A percentile compares a stretch with the other conserved stretches of the same genome.
These are phyloP conservation scores for Drosera spatulata DNA, from an alignment of 179 eudicot species.

Conservation along the genomic window DNA sequence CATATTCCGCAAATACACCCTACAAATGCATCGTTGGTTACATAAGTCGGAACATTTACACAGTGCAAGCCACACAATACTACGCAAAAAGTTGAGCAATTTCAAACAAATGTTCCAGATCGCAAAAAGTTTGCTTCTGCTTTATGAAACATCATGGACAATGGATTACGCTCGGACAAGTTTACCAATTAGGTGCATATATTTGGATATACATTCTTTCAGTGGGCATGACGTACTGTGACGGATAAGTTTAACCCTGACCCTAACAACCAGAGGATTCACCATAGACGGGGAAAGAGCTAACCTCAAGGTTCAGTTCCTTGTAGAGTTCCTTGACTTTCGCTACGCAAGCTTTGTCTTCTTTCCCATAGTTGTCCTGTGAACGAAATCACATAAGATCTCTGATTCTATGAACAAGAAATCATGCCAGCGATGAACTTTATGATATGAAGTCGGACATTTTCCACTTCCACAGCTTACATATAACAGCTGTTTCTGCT, in stretches of 20 bases:
- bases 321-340: constrained; percentile 61
- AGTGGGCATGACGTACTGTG: too few species aligned
- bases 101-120: too few species aligned
- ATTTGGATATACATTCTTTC: too few species aligned
- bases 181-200: too few species aligned
- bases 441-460: background rate
- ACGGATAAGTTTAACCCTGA: too few species aligned
- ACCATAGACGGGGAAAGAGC: background rate
- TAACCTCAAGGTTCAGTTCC: constrained; percentile 50
- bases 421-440: background rate
- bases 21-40: constrained; percentile 6
- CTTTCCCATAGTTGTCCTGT: constrained; percentile 79
- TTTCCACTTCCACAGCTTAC: constrained; percentile 21
- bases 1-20: constrained; percentile 52
- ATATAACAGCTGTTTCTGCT: constrained; percentile 51
- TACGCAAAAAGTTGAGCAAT: background rate
- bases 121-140: too few species aligned
- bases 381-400: background rate
- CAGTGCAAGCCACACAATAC: background rate
- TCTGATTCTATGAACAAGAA: background rate
- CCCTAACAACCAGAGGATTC: too few species aligned
- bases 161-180: too few species aligned
- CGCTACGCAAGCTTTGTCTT: constrained; percentile 42
- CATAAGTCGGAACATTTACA: background rate
- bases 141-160: too few species aligned